Evolutionary conservation across 179 eudicot genomes (phyloP).

Genomic region (Gypsophila paniculata): DNA sequence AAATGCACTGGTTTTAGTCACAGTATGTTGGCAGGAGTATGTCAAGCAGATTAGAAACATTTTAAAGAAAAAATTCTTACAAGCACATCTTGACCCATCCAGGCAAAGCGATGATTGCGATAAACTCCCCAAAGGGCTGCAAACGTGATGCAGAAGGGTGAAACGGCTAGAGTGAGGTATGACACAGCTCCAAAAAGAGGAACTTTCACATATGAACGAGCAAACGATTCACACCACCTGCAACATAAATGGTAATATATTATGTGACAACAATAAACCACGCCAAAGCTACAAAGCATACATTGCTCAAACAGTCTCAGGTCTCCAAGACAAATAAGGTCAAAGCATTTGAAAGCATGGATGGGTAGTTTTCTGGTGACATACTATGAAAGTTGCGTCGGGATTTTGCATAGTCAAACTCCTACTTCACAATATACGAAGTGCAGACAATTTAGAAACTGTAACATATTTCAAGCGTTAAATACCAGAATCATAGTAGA

Average conservation of each 20-base stretch:
- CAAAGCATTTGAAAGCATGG: not conserved
- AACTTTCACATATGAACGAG: conserved; percentile 53
- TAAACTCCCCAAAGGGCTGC: conserved; percentile 68
- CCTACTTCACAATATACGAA: not conserved
- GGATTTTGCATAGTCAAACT: not conserved
- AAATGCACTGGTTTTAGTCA: conserved; percentile 6
- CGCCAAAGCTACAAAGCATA: not conserved
- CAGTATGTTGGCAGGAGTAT: not conserved
- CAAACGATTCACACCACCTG: conserved; percentile 62
- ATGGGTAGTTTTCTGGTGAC: not conserved
- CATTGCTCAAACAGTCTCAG: not conserved
- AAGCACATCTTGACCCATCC: conserved; percentile 93
- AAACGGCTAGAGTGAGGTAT: conserved; percentile 64
- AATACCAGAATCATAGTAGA: conserved; percentile 8
- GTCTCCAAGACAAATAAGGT: not conserved
- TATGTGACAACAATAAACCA: conserved; percentile 1
- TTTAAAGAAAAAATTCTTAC: conserved; percentile 38
- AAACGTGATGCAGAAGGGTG: conserved; percentile 76
- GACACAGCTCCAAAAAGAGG: conserved; percentile 74
- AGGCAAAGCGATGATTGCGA: conserved; percentile 49
- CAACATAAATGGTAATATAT: conserved; percentile 13
- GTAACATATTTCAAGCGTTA: not conserved
- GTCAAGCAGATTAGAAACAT: not conserved
- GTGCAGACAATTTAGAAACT: not conserved
- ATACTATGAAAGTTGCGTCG: not conserved